Evolutionary conservation across 2,329 filamentous ascomycete genomes (phyloP), one percentile per base, ranked within the genome.

Genomic region (Fusarium sp.): DNA sequence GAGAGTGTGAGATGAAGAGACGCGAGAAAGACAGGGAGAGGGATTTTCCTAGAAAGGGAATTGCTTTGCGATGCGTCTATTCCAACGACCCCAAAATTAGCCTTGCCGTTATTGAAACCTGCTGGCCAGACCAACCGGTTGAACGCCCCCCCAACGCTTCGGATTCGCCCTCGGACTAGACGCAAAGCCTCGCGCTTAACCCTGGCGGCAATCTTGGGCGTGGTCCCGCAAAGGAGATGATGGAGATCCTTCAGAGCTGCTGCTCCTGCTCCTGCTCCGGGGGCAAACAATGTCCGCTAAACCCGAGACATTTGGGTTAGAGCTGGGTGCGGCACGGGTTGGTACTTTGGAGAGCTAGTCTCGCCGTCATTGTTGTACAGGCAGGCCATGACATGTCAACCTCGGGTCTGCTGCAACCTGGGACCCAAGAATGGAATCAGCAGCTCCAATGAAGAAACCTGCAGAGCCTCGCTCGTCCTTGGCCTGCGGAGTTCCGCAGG

Each of bases 161-260:
- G 48, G 43, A 52, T 59, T 31, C 31, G 54, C 27, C 36, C 47
- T 46, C 50, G 23, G 40, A 15, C 34, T 23, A 23, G 34, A 41
- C 67, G 62, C 65, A 65, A 61, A 70, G 72, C 72, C 70, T 68
- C 68, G 61, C 60, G 59, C 62, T 65, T 62, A 65, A 70, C 51
- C 61, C 56, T 70, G 61, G 62, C 59, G 48, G 60, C 62, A 73
- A 68, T 52, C 46, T 70, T 61, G 59, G 44, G 44, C 37, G 50
- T 62, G 55, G 65, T 60, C 50, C 27, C 16, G 10, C 12, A 60
- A 23, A 13, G 44, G 30, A 48, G 44, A 46, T 57, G 28, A 39
- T 43, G 28, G 46, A 57, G 43, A 48, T 51, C 55, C 53, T 65
- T 39, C 58, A 6, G 36, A 27, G 16, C 23, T 16, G 40, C 18